Evolutionary conservation across 2,329 filamentous ascomycete species (phyloP).

Genomic region (Alternaria conjuncta): DNA sequence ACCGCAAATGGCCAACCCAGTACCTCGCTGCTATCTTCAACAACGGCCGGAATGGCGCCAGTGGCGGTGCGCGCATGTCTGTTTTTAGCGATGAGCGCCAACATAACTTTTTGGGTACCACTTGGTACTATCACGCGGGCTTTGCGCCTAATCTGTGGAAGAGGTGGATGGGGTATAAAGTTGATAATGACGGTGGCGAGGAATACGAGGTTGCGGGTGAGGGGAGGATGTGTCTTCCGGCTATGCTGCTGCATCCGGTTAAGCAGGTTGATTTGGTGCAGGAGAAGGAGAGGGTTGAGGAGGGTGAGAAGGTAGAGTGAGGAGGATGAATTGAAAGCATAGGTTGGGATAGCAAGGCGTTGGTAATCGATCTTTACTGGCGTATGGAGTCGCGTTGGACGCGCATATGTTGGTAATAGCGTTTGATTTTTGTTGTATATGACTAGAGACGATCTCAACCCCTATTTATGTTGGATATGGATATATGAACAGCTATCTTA

Average conservation of each 20-base stretch:
- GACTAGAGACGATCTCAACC: not conserved
- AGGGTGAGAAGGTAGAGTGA: not conserved
- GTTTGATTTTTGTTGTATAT: constrained; percentile 8
- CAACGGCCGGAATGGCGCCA: constrained; percentile 59
- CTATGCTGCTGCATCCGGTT: constrained; percentile 57
- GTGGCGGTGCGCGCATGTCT: constrained; percentile 55
- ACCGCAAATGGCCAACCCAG: constrained; percentile 61
- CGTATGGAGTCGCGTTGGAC: not conserved
- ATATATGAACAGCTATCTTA: not conserved
- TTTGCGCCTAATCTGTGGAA: constrained; percentile 62
- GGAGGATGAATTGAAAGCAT: no score
- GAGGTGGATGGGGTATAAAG: constrained; percentile 61
- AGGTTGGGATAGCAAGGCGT: not conserved
- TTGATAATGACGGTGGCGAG: constrained; percentile 58
- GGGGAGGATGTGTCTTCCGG: constrained; percentile 58
- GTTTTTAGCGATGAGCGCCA: constrained; percentile 60
- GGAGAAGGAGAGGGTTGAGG: constrained; percentile 35
- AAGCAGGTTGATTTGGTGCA: constrained; percentile 58
- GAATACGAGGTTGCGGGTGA: constrained; percentile 53
- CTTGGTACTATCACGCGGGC: constrained; percentile 62
- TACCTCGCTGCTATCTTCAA: constrained; percentile 64
- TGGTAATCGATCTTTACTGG: not conserved
- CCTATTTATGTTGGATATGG: not conserved
- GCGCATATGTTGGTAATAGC: not conserved
- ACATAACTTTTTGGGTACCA: constrained; percentile 61